phyloP scores from a whole-genome alignment of 345 rosid species.

The Camelina laxa region DNA sequence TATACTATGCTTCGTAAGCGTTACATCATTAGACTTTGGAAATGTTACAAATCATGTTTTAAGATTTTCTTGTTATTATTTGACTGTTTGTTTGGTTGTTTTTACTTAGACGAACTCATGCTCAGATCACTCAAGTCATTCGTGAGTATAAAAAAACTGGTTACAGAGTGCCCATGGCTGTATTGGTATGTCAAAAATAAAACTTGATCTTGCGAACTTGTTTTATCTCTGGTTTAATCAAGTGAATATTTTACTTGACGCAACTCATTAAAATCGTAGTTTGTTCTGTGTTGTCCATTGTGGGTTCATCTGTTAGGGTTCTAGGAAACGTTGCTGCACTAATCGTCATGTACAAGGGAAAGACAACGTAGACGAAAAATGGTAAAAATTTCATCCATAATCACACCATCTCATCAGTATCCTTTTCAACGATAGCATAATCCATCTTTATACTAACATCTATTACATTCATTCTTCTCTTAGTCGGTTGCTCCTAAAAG shows the following conservation, averaged over 20 bases:
- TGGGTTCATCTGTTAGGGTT: slow-evolving; percentile 58
- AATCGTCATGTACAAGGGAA: slow-evolving; percentile 61
- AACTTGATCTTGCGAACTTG: background rate
- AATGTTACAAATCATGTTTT: background rate
- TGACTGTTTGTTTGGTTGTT: slow-evolving; percentile 29
- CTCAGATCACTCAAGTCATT: slow-evolving; percentile 89
- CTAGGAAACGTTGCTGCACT: slow-evolving; percentile 91
- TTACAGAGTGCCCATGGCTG: slow-evolving; percentile 93
- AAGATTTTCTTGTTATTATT: background rate
- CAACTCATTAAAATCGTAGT: slow-evolving; percentile 11
- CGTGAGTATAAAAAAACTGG: slow-evolving; percentile 85
- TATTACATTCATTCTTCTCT: slow-evolving; percentile 12
- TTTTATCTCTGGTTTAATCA: background rate
- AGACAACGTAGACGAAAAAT: slow-evolving; percentile 91
- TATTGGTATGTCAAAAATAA: slow-evolving; percentile 57
- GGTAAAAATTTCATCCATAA: slow-evolving; percentile 51
- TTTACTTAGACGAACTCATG: slow-evolving; percentile 79
- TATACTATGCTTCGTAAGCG: slow-evolving; percentile 84
- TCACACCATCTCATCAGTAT: background rate
- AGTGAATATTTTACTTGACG: background rate
- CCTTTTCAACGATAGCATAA: background rate
- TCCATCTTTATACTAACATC: background rate
- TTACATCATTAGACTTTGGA: background rate
- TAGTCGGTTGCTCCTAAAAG: slow-evolving; percentile 79
- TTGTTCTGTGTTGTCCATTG: background rate